These are phyloP conservation scores for Acacia melanoxylon DNA, from an alignment of 306 rosid genomes.

Conservation along the genomic window DNA sequence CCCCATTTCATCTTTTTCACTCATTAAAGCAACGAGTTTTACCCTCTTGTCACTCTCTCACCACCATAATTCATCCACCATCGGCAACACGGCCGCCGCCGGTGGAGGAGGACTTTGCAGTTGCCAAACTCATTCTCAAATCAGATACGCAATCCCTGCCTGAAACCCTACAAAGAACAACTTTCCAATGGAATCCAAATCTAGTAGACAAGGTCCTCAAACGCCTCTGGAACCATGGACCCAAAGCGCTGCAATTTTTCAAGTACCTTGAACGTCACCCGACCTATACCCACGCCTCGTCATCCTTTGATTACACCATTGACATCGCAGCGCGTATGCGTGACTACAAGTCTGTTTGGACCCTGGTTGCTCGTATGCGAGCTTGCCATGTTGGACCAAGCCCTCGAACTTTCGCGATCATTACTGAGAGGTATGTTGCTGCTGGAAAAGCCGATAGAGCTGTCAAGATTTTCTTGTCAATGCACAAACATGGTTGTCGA, in stretches of 20 bases:
- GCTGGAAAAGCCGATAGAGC: slow-evolving; percentile 84
- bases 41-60: slow-evolving; percentile 21
- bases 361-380: slow-evolving; percentile 67
- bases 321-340: slow-evolving; percentile 83
- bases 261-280: slow-evolving; percentile 58
- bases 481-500: slow-evolving; percentile 68
- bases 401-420: slow-evolving; percentile 69
- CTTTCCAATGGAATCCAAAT: slow-evolving; percentile 54
- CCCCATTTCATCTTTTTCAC: background rate
- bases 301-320: slow-evolving; percentile 69
- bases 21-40: slow-evolving; percentile 10
- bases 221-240: slow-evolving; percentile 83
- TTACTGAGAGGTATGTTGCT: slow-evolving; percentile 77
- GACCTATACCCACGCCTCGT: slow-evolving; percentile 53
- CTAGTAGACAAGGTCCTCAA: slow-evolving; percentile 64
- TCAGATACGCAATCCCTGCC: slow-evolving; percentile 53
- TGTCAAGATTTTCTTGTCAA: slow-evolving; percentile 58
- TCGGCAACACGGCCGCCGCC: background rate
- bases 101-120: slow-evolving; percentile 32
- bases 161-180: slow-evolving; percentile 40
- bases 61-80: background rate
- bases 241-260: slow-evolving; percentile 82
- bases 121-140: slow-evolving; percentile 57
- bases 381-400: slow-evolving; percentile 62
- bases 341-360: slow-evolving; percentile 68